These are phyloP conservation scores for Mortierella sp. DNA, from an alignment of 371 early-diverging fungal species.

Conservation along the genomic window DNA sequence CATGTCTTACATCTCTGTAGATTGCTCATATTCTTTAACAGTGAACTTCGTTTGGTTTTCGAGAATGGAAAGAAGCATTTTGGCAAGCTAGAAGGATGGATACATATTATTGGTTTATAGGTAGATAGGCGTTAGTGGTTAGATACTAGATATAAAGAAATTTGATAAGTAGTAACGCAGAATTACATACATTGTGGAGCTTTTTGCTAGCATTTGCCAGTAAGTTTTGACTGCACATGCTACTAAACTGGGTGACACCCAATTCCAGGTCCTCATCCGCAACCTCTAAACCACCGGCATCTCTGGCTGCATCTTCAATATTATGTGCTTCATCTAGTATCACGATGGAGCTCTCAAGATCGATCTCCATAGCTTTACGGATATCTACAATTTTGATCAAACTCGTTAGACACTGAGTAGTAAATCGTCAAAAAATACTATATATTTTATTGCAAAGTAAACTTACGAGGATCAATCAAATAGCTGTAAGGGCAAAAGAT, in stretches of 20 bases:
- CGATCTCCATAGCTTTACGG: slow-evolving; percentile 70
- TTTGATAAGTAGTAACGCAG: background rate
- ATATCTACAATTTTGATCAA: slow-evolving; percentile 53
- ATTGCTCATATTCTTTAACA: slow-evolving; percentile 59
- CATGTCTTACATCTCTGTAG: slow-evolving; percentile 57
- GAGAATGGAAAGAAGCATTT: slow-evolving; percentile 8
- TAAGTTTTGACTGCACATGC: slow-evolving; percentile 37
- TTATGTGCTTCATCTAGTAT: slow-evolving; percentile 92
- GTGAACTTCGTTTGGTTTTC: slow-evolving; percentile 37
- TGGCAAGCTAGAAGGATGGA: slow-evolving; percentile 12
- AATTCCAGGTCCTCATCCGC: slow-evolving; percentile 58
- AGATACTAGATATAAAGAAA: background rate
- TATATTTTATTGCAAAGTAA: background rate
- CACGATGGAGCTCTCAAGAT: slow-evolving; percentile 73
- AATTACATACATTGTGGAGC: slow-evolving; percentile 56
- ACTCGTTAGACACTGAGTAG: background rate
- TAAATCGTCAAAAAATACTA: background rate
- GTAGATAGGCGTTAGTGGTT: background rate
- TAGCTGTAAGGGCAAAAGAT: slow-evolving; percentile 95
- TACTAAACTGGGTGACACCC: slow-evolving; percentile 57
- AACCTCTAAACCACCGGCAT: slow-evolving; percentile 66
- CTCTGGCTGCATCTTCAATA: slow-evolving; percentile 67
- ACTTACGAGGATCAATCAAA: slow-evolving; percentile 7
- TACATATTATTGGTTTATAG: background rate
- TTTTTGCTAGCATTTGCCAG: slow-evolving; percentile 49